Percentiles rank a stretch among this genome's conserved stretches.
Conservation (phyloP, 768 basidiomycete species). For the Kwoniella dendrophila region DNA sequence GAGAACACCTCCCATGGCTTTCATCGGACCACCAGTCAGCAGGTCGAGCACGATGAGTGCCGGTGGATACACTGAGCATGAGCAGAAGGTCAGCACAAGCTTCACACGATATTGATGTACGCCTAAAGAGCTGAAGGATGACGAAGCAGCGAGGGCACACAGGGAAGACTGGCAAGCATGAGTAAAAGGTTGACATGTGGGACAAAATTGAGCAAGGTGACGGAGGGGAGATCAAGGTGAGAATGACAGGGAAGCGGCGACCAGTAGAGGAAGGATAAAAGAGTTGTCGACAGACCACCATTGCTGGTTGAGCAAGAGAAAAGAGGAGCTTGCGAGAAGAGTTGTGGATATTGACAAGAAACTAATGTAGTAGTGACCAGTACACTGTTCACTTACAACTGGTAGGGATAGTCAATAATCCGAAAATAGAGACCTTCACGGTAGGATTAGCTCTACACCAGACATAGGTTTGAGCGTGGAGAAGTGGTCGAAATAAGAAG, state of each 20-base stretch:
- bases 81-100: neutral
- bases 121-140: too few species aligned
- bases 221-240: neutral
- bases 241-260: neutral
- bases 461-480: conserved; percentile 54
- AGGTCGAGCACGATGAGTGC: conserved; percentile 51
- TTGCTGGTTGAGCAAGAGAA: neutral
- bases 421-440: conserved; percentile 53
- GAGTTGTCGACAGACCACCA: too few species aligned
- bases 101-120: neutral
- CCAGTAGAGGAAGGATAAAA: too few species aligned
- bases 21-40: conserved; percentile 48
- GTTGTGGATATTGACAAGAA: neutral
- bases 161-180: too few species aligned
- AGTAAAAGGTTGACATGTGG: too few species aligned
- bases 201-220: too few species aligned
- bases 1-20: conserved; percentile 47
- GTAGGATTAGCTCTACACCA: conserved; percentile 55
- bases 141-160: too few species aligned
- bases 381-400: conserved; percentile 39
- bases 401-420: conserved; percentile 52
- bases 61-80: conserved; percentile 47
- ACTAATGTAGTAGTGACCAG: neutral
- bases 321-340: neutral
- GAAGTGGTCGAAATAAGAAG: conserved; percentile 53